phyloP scores from a whole-genome alignment of 2,329 filamentous ascomycete species.

The Taxawa tesnikishii region DNA sequence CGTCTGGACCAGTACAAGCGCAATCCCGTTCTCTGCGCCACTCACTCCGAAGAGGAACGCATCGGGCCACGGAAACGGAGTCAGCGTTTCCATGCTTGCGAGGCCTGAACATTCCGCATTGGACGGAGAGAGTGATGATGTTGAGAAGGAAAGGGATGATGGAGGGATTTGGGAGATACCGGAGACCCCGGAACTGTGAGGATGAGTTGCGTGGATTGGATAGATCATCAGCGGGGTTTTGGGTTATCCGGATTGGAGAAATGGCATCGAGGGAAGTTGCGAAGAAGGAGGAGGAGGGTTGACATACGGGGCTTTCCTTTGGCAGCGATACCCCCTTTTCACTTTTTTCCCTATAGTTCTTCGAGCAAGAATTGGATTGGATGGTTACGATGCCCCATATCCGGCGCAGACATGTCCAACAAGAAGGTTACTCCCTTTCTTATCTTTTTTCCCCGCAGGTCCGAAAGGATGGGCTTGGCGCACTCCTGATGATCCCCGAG shows the following conservation, averaged over 20 bases:
- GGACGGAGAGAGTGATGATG: not conserved
- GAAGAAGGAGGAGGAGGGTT: no score
- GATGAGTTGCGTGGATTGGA: not conserved
- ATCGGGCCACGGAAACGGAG: conserved; percentile 8
- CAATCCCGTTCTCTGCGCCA: conserved; percentile 18
- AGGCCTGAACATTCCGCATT: not conserved
- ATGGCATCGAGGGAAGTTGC: not conserved
- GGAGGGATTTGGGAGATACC: conserved; percentile 33
- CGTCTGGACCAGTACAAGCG: conserved; percentile 14
- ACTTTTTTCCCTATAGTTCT: no score
- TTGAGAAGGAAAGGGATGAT: not conserved
- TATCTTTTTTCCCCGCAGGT: no score
- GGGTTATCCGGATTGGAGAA: not conserved
- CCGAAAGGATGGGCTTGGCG: no score
- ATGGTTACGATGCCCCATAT: no score
- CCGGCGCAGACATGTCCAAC: no score
- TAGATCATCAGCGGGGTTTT: not conserved
- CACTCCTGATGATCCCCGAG: no score
- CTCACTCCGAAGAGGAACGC: conserved; percentile 2
- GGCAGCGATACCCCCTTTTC: not conserved
- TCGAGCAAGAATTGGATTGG: no score
- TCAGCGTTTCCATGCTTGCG: conserved; percentile 8
- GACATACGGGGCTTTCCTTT: not conserved
- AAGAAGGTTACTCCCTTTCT: no score
- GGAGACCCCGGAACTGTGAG: conserved; percentile 24